These are phyloP conservation scores for Wickerhamomyces sp. DNA, from an alignment of 1,139 yeast genomes.

Conservation along the genomic window DNA sequence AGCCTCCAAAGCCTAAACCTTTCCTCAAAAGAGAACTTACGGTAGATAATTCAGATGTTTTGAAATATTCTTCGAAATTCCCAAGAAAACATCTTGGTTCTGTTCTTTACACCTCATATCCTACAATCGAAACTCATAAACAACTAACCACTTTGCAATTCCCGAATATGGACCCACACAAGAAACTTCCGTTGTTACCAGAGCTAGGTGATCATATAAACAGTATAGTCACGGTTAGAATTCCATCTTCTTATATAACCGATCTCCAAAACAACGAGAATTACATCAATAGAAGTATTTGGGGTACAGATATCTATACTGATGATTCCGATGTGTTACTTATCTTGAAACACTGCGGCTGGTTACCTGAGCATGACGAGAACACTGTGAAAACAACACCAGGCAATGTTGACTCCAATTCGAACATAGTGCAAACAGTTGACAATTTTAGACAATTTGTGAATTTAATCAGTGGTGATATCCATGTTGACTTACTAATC, in stretches of 20 bases:
- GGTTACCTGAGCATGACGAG: constrained; percentile 34
- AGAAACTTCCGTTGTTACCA: constrained; percentile 37
- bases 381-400: constrained; percentile 26
- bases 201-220: constrained; percentile 50
- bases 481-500: constrained; percentile 64
- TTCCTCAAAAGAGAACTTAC: constrained; percentile 22
- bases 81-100: constrained; percentile 55
- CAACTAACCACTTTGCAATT: constrained; percentile 9
- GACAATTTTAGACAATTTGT: constrained; percentile 23
- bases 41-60: constrained; percentile 42
- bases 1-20: background rate
- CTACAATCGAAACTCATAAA: constrained; percentile 32
- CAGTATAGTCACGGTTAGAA: constrained; percentile 55
- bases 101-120: constrained; percentile 53
- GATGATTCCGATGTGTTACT: constrained; percentile 87
- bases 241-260: constrained; percentile 42
- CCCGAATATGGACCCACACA: constrained; percentile 3
- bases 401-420: constrained; percentile 28
- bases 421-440: constrained; percentile 27
- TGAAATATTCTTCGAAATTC: constrained; percentile 40
- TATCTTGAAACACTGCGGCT: constrained; percentile 71
- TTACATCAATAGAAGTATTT: constrained; percentile 51
- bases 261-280: constrained; percentile 27
- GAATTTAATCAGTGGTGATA: constrained; percentile 37
- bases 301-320: constrained; percentile 94